Evolutionary conservation across 495 filamentous ascomycete species (phyloP), one percentile per base, ranked within the genome.

Genomic region (Penicillium parvum): DNA sequence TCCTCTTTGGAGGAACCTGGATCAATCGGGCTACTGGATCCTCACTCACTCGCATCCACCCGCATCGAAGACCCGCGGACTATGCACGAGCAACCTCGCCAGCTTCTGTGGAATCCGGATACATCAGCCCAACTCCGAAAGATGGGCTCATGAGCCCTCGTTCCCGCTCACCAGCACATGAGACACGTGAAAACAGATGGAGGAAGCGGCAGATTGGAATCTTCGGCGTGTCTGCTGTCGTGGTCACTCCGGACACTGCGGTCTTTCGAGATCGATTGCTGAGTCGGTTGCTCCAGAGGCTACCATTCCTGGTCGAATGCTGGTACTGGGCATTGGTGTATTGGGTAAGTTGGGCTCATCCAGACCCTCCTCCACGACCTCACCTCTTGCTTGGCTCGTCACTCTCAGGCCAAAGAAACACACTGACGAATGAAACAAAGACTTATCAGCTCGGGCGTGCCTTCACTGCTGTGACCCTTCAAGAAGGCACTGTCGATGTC

Each of bases 251-350:
- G 10, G 76, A 80, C 45, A 81, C 76, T 2, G 54, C 52, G 11
- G 59, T 72, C 5, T 82, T 81, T 39, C 68, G 72, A 43, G 64
- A 72, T 19, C 66, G 73, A 25, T 55, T 79, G 9, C 57, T 81
- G 21, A 79, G 76, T 60, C 65, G 79, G 2, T 43, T 88, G 16
- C 68, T 91, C 5, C 66, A 74, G 25, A 81, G 78, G 47, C 77
- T 86, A 38, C 86, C 86, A 8, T 91, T 91, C 51, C 58, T 90
- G 19, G 77, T 83, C 16, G 86, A 91, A 61, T 83, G 82, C 52
- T 89, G 83, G 72, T 90, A 91, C 51, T 90, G 86, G 86, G 80
- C 79, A 4, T 58, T 83, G 57, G 75, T 81, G 30, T 83, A 82
- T 52, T 82, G 76, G 74, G 78, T 81, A 65, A 42, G 60, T 43